Evolutionary conservation across 306 rosid species (phyloP).

Genomic region (Casuarina equisetifolia): DNA sequence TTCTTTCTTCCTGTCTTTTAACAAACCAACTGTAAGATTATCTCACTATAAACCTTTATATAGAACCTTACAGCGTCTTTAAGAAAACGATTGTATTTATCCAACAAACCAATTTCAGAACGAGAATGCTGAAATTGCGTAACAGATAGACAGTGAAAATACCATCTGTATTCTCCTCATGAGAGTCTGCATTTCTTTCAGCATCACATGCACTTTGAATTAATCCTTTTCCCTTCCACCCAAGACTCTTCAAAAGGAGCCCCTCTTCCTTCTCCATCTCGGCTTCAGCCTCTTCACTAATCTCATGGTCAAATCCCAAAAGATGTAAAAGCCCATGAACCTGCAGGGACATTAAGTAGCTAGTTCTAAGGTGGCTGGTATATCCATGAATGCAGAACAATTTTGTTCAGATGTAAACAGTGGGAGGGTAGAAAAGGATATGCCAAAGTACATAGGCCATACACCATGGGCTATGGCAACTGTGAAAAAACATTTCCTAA

Average conservation of each 20-base stretch:
- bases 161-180: constrained; percentile 50
- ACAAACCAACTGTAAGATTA: constrained; percentile 62
- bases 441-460: not conserved
- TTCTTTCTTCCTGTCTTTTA: constrained; percentile 93
- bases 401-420: too few species aligned
- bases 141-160: constrained; percentile 18
- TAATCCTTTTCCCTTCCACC: constrained; percentile 88
- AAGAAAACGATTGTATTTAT: constrained; percentile 10
- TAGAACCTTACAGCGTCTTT: constrained; percentile 19
- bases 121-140: not conserved
- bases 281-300: constrained; percentile 76
- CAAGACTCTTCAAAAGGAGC: constrained; percentile 64
- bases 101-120: constrained; percentile 1
- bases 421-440: not conserved
- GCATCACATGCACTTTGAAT: constrained; percentile 71
- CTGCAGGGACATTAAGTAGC: constrained; percentile 37
- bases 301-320: constrained; percentile 88
- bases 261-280: constrained; percentile 96
- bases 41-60: constrained; percentile 30
- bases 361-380: constrained; percentile 10
- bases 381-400: not conserved
- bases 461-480: not conserved
- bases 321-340: constrained; percentile 95
- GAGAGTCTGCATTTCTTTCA: constrained; percentile 40
- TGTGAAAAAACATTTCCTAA: not conserved